Evolutionary conservation across 371 early-diverging fungal genomes (phyloP), one percentile per base, ranked within the genome.

Genomic region (Apophysomyces elegans): DNA sequence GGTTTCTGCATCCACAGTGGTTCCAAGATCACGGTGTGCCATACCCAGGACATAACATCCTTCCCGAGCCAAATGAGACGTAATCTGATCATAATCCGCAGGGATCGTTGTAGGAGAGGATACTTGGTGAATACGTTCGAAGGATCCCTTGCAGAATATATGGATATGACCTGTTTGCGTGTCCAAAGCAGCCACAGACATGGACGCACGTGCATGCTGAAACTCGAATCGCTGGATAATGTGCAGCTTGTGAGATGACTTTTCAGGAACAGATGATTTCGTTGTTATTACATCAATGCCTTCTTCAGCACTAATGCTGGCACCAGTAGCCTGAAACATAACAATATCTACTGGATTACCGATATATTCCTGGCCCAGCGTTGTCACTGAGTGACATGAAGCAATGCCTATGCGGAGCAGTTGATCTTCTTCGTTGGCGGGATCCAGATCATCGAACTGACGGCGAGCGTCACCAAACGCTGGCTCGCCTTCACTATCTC

Each of bases 281-380:
- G 21, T 50, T 21, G 9, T 18, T 14, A 56, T 39, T 0, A 32
- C 47, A 26, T 65, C 65, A 5, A 18, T 4, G 32, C 61, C 41
- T 8, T 58, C 37, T 3, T n/a, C 45, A 1, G 62, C 21, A 1
- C 50, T 14, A 11, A 65, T 44, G 4, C 46, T 18, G 1, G 74
- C 61, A 0, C 75, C 76, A 1, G 93, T 90, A 37, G 84, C 83
- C 9, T 80, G 73, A 77, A 95, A 92, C 89, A 94, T 88, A 73
- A 92, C 93, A 21, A 94, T 77, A 69, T 96, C 97, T 38, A 96
- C 88, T 13, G 92, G 91, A 76, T 96, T 95, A 5, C 97, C 97
- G 39, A 94, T 84, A 13, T 78, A 76, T 50, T 86, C 74, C 18
- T 74, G 84, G 35, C 81, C 84, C 7, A 93, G 72, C 12, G 56